Conservation (phyloP, 441 rosid species). For the Dalechampia spathulata region DNA sequence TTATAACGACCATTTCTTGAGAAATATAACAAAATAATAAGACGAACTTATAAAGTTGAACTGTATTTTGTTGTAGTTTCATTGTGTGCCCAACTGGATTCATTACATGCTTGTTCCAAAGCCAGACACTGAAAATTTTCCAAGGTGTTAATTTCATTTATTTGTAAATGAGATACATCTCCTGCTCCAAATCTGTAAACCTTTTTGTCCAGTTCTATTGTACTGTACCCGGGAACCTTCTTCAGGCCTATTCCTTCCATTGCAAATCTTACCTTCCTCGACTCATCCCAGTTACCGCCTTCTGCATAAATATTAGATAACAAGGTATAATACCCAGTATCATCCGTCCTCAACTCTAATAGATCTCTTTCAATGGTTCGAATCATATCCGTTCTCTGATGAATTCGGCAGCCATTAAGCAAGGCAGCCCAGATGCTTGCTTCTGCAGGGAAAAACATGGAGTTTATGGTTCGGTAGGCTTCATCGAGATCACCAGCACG, state of each 20-base stretch:
- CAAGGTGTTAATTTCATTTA: conserved; percentile 13
- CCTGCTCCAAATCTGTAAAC: conserved; percentile 29
- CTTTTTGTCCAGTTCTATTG: conserved; percentile 35
- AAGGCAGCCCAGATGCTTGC: conserved; percentile 66
- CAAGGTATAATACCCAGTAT: conserved; percentile 59
- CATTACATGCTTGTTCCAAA: conserved; percentile 2
- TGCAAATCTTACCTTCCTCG: conserved; percentile 41
- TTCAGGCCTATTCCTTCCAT: conserved; percentile 45
- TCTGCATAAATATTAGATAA: conserved; percentile 71
- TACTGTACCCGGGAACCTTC: conserved; percentile 83
- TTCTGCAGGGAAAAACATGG: conserved; percentile 56
- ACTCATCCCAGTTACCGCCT: conserved; percentile 60
- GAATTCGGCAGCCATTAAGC: conserved; percentile 72
- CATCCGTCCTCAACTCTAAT: conserved; percentile 34
- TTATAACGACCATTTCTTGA: too few species aligned
- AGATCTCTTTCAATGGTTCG: conserved; percentile 38
- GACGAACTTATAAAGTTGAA: too few species aligned
- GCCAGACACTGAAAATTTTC: conserved; percentile 23
- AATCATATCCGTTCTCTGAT: conserved; percentile 59
- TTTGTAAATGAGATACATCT: conserved; percentile 17
- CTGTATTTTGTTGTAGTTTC: background rate
- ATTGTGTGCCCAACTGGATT: background rate
- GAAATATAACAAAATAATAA: too few species aligned
- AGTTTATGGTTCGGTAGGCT: conserved; percentile 49
- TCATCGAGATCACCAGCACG: conserved; percentile 62